A percentile compares a stretch with the other conserved stretches of the same genome.
phyloP scores from a whole-genome alignment of 2,329 filamentous ascomycete genomes.

The Biscogniauxia marginata region DNA sequence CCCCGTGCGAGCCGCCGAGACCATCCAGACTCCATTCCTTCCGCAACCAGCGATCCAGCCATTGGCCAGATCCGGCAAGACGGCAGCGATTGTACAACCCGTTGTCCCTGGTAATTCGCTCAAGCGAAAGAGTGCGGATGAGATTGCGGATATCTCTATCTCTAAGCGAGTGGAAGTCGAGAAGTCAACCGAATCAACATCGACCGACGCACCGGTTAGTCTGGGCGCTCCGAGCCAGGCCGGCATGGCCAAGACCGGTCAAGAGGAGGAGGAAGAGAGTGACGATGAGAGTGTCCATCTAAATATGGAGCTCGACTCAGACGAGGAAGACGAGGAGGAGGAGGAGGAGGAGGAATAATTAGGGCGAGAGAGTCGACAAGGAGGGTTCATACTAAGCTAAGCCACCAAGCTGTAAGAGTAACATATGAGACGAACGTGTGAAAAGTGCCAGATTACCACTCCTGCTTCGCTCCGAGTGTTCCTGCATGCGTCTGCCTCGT shows the following conservation, averaged over 20 bases:
- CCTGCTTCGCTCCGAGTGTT: neutral
- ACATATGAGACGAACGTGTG: neutral
- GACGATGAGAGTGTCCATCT: slow-evolving; percentile 56
- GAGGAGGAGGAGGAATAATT: slow-evolving; percentile 10
- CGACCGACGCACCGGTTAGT: slow-evolving; percentile 8
- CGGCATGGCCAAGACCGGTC: neutral
- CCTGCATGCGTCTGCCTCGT: neutral
- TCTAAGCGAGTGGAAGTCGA: slow-evolving; percentile 42
- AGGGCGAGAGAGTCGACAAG: neutral
- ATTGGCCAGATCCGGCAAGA: slow-evolving; percentile 19
- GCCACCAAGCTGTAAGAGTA: neutral
- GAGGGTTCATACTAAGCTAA: neutral
- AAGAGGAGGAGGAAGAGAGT: slow-evolving; percentile 43
- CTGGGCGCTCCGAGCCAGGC: slow-evolving; percentile 8
- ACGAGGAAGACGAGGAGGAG: slow-evolving; percentile 38
- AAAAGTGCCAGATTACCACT: neutral
- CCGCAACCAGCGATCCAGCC: slow-evolving; percentile 20
- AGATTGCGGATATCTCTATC: slow-evolving; percentile 29
- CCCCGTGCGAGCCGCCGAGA: slow-evolving; percentile 8
- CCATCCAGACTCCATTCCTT: slow-evolving; percentile 24
- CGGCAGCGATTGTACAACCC: slow-evolving; percentile 9
- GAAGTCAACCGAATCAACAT: slow-evolving; percentile 11
- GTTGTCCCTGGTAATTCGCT: slow-evolving; percentile 25
- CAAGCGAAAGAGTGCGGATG: slow-evolving; percentile 45
- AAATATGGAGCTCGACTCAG: slow-evolving; percentile 55